Evolutionary conservation across 805 yeast species (phyloP).

Genomic region (Ogataea thermomethanolica): DNA sequence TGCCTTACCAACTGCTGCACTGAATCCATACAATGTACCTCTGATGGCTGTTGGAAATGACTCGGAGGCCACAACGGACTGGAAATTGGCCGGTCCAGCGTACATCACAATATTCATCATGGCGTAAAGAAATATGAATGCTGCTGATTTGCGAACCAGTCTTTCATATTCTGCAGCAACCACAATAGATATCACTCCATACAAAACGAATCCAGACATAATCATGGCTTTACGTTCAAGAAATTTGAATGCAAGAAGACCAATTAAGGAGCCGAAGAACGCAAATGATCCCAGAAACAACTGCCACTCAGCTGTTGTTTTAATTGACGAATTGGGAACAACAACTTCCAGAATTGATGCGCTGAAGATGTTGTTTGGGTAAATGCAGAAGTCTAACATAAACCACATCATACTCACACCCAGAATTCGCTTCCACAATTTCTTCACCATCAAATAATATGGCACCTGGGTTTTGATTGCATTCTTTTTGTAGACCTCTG

Average conservation of each 20-base stretch:
- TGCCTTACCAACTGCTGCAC: slow-evolving; percentile 50
- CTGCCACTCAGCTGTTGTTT: slow-evolving; percentile 45
- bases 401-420: slow-evolving; percentile 63
- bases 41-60: slow-evolving; percentile 48
- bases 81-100: slow-evolving; percentile 46
- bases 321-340: slow-evolving; percentile 34
- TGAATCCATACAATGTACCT: slow-evolving; percentile 45
- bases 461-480: slow-evolving; percentile 51
- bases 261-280: slow-evolving; percentile 43
- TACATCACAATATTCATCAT: slow-evolving; percentile 43
- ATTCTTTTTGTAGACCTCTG: slow-evolving; percentile 40
- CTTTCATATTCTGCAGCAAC: slow-evolving; percentile 40
- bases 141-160: slow-evolving; percentile 26
- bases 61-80: slow-evolving; percentile 44
- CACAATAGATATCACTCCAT: slow-evolving; percentile 43
- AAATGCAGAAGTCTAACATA: slow-evolving; percentile 60
- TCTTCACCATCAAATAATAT: slow-evolving; percentile 51
- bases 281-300: slow-evolving; percentile 39
- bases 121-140: slow-evolving; percentile 45
- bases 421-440: slow-evolving; percentile 43
- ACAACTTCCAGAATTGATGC: slow-evolving; percentile 41
- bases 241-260: slow-evolving; percentile 38
- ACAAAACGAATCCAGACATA: slow-evolving; percentile 24
- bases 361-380: slow-evolving; percentile 62
- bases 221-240: slow-evolving; percentile 43